Evolutionary conservation across 192 early-diverging fungal species (phyloP), one percentile per base, ranked within the genome.

Genomic region (Polychytrium aggregatum): DNA sequence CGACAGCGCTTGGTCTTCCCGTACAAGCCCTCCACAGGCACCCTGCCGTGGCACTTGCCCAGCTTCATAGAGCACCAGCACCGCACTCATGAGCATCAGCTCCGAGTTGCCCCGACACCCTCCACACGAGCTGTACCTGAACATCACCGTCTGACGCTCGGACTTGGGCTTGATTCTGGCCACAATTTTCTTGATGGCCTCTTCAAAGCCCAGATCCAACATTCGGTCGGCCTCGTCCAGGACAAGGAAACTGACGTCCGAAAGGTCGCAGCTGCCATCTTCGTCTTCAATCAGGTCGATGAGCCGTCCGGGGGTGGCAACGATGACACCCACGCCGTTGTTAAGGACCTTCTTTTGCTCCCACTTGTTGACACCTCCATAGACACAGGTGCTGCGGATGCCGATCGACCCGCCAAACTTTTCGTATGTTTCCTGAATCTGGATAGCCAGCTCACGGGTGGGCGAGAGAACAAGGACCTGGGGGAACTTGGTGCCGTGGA

Each of bases 191-290:
- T 81, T 78, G 48, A 98, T 89, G 39, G 83, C 87, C 44, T 85
- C 79, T 55, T 96, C 87, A 67, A 95, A 95, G 30, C 89, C 92
- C 50, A 81, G 78, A 52, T 98, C 92, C 50, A 98, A 68, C 95
- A 95, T 98, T 49, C 92, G 83, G 71, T 98, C 95, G 34, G 90
- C 92, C 69, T 97, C 93, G 57, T 98, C 93, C 38, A 97, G 68
- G 7, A 98, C 92, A 57, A 97, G 63, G 57, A 83, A 98, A 1
- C 78, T 74, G 11, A 96, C 85, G 36, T 82, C 59, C 24, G 79
- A 77, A 26, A 97, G 65, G 55, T 91, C 83, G 41, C 84, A 76
- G 24, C 47, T 30, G 14, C 41, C 34, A 16, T 49, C 31, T 27
- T 62, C 54, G 24, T 66, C 64, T 36, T 89, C 85, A 22, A 92